Percentiles rank a stretch among this genome's conserved stretches.
phyloP scores from a whole-genome alignment of 306 rosid genomes.

The Fragaria iinumae region DNA sequence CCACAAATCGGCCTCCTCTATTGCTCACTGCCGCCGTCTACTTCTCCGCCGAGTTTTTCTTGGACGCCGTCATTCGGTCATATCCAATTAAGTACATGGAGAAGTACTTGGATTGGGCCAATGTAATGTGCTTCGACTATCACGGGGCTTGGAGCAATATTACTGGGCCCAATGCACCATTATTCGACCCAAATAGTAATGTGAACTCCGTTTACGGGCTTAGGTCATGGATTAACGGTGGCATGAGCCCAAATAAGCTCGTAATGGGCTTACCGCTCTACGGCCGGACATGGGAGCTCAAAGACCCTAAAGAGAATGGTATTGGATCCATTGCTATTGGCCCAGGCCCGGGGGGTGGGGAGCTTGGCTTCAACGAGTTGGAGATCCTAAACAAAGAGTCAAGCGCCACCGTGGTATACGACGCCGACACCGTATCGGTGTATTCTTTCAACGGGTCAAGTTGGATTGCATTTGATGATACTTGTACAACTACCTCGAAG shows the following conservation, averaged over 20 bases:
- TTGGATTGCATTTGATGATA: conserved; percentile 65
- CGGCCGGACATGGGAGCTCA: conserved; percentile 57
- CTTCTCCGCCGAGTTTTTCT: conserved; percentile 41
- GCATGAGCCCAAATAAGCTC: conserved; percentile 33
- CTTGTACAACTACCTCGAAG: conserved; percentile 30
- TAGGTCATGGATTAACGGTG: conserved; percentile 55
- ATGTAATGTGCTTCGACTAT: conserved; percentile 58
- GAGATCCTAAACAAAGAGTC: conserved; percentile 13
- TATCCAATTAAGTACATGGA: conserved; percentile 46
- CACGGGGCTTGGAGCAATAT: conserved; percentile 52
- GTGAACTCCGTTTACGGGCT: conserved; percentile 45
- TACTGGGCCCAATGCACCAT: conserved; percentile 45
- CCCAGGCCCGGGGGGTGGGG: conserved; percentile 55
- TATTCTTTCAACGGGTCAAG: conserved; percentile 33
- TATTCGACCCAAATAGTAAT: conserved; percentile 46
- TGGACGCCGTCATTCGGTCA: conserved; percentile 13
- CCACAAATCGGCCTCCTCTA: conserved; percentile 31
- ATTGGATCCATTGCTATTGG: conserved; percentile 47
- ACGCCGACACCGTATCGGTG: conserved; percentile 30
- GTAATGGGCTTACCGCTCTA: conserved; percentile 68
- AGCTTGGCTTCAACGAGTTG: conserved; percentile 19
- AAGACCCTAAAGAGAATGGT: conserved; percentile 33
- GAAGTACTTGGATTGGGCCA: conserved; percentile 56
- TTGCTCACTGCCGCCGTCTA: conserved; percentile 70
- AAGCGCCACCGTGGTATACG: conserved; percentile 28